Conservation (phyloP, 805 yeast genomes). For the Jamesozyma piceae region DNA sequence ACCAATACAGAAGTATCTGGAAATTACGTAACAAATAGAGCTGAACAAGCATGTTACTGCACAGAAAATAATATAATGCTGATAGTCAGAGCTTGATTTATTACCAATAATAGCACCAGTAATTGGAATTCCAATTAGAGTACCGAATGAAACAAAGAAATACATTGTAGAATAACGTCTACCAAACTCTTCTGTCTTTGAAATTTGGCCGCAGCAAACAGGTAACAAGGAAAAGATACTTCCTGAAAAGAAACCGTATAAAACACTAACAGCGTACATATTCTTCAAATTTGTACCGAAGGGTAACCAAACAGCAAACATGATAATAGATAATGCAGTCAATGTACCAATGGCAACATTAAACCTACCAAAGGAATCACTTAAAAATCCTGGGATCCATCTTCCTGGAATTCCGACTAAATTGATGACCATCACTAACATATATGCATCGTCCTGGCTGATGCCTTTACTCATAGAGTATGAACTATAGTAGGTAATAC, state of each 20-base stretch:
- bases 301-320: slow-evolving; percentile 34
- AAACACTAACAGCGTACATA: slow-evolving; percentile 36
- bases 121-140: slow-evolving; percentile 41
- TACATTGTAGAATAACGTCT: slow-evolving; percentile 49
- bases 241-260: slow-evolving; percentile 47
- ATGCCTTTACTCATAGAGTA: slow-evolving; percentile 41
- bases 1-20: slow-evolving; percentile 42
- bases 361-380: slow-evolving; percentile 43
- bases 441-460: slow-evolving; percentile 32
- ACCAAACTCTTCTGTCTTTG: slow-evolving; percentile 45
- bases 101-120: slow-evolving; percentile 42
- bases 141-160: slow-evolving; percentile 47
- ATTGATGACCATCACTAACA: slow-evolving; percentile 39
- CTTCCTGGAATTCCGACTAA: slow-evolving; percentile 36
- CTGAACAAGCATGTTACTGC: slow-evolving; percentile 33
- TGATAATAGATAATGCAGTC: slow-evolving; percentile 23
- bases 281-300: slow-evolving; percentile 29
- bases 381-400: slow-evolving; percentile 36
- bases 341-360: slow-evolving; percentile 39
- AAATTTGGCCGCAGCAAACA: slow-evolving; percentile 50
- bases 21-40: slow-evolving; percentile 33
- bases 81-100: slow-evolving; percentile 29
- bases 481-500: slow-evolving; percentile 42
- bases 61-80: slow-evolving; percentile 32
- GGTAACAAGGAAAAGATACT: slow-evolving; percentile 48